Conservation (phyloP, 106 monocot species). For the Agapanthus africanus region DNA sequence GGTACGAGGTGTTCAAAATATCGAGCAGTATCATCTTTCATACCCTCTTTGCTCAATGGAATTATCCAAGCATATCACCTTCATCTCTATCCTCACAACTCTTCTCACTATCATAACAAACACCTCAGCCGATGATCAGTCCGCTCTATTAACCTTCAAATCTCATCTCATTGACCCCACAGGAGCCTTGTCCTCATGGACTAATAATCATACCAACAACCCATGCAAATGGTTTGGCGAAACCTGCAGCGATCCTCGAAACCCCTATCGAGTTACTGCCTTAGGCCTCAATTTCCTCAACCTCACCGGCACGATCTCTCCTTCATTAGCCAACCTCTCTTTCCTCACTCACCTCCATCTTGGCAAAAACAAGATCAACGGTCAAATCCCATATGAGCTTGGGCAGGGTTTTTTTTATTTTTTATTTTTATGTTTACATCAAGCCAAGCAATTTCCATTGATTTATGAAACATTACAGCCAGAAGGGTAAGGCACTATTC, state of each 20-base stretch:
- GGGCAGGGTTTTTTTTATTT: no score
- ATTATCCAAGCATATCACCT: neutral
- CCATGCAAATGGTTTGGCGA: constrained; percentile 45
- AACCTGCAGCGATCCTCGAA: constrained; percentile 10
- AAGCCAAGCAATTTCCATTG: no score
- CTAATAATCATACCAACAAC: constrained; percentile 6
- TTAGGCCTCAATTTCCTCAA: constrained; percentile 18
- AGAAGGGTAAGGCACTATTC: no score
- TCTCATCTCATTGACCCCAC: constrained; percentile 9
- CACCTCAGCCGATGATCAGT: constrained; percentile 1
- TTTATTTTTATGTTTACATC: no score
- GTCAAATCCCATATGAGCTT: constrained; percentile 5
- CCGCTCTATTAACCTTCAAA: constrained; percentile 39
- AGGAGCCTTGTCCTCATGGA: constrained; percentile 19
- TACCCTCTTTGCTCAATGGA: constrained; percentile 12
- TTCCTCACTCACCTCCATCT: constrained; percentile 21
- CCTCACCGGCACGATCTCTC: constrained; percentile 32
- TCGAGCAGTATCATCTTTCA: no score
- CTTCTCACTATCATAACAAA: neutral
- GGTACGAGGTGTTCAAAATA: no score
- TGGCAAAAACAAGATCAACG: constrained; percentile 6
- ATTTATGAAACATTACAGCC: no score
- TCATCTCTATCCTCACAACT: neutral
- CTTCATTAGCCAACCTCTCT: constrained; percentile 29
- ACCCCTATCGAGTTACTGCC: constrained; percentile 10